phyloP scores from a whole-genome alignment of 2,329 filamentous ascomycete species.

The Monosporascus sp. region DNA sequence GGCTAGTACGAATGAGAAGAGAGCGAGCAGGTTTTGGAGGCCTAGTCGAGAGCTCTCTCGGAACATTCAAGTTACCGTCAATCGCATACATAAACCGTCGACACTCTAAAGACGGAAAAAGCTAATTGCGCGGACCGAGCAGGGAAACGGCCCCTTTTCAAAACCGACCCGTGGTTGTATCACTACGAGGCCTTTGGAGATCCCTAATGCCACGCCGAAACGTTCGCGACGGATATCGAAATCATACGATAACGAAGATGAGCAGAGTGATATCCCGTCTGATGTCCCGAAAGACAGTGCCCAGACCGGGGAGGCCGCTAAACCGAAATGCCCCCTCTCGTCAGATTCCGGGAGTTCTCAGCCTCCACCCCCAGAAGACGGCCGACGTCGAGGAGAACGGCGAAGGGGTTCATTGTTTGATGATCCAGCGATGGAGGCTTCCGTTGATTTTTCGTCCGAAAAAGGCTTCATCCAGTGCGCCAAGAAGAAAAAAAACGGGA shows the following conservation, averaged over 20 bases:
- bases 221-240: constrained; percentile 26
- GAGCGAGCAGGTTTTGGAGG: not conserved
- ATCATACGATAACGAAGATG: constrained; percentile 11
- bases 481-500: constrained; percentile 45
- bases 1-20: not conserved
- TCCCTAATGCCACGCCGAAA: constrained; percentile 30
- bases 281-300: constrained; percentile 14
- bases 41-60: not conserved
- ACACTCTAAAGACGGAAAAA: constrained; percentile 10
- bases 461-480: constrained; percentile 50
- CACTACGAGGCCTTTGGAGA: constrained; percentile 20
- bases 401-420: constrained; percentile 30
- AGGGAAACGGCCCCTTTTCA: constrained; percentile 10
- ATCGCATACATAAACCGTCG: not conserved
- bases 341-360: constrained; percentile 16
- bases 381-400: constrained; percentile 23
- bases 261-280: constrained; percentile 2
- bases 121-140: constrained; percentile 13
- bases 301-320: constrained; percentile 18
- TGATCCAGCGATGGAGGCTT: constrained; percentile 39
- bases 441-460: constrained; percentile 53
- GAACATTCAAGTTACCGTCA: not conserved
- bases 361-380: constrained; percentile 15
- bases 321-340: constrained; percentile 21
- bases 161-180: constrained; percentile 3